Percentiles rank a stretch among this genome's conserved stretches.
These are phyloP conservation scores for Aureobasidium pullulans DNA, from an alignment of 2,329 filamentous ascomycete species.

Conservation along the genomic window DNA sequence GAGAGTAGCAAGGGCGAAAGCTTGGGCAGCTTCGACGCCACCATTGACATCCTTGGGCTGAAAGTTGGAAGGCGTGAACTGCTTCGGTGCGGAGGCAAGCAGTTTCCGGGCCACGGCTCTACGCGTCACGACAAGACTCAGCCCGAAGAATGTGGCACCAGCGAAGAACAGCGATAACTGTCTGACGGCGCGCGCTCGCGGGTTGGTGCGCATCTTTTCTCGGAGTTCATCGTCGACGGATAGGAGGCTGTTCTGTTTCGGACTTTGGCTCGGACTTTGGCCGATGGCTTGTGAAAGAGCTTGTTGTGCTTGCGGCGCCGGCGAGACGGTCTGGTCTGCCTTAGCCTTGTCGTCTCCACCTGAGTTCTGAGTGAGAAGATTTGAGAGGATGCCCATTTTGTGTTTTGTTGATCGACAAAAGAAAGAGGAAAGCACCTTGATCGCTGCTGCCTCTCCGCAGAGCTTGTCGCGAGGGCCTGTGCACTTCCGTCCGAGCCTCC, in stretches of 20 bases:
- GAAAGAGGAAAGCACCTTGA: slow-evolving; percentile 6
- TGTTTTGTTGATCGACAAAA: not conserved
- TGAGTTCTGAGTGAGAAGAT: not conserved
- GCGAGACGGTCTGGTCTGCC: not conserved
- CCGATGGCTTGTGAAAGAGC: not conserved
- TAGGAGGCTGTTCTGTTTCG: slow-evolving; percentile 12
- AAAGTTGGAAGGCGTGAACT: slow-evolving; percentile 60
- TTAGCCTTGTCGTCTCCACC: not conserved
- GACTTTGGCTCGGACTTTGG: not conserved
- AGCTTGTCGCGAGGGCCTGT: not conserved
- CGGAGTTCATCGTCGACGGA: slow-evolving; percentile 8
- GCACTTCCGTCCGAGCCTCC: not conserved
- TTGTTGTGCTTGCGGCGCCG: not conserved
- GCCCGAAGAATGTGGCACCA: slow-evolving; percentile 66
- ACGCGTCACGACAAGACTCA: slow-evolving; percentile 58
- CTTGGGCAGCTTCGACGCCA: slow-evolving; percentile 69
- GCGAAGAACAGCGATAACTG: slow-evolving; percentile 54
- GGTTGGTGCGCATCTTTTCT: slow-evolving; percentile 14
- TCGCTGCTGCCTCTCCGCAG: slow-evolving; percentile 6
- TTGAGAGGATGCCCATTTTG: slow-evolving; percentile 12
- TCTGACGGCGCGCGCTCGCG: slow-evolving; percentile 21
- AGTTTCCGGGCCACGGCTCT: slow-evolving; percentile 60
- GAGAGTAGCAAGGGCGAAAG: slow-evolving; percentile 76
- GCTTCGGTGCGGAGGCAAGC: slow-evolving; percentile 56
- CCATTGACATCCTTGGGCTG: slow-evolving; percentile 49